A percentile compares a stretch with the other conserved stretches of the same genome.
phyloP scores from a whole-genome alignment of 1,284 basidiomycete species.

The Fistulina hepatica region DNA sequence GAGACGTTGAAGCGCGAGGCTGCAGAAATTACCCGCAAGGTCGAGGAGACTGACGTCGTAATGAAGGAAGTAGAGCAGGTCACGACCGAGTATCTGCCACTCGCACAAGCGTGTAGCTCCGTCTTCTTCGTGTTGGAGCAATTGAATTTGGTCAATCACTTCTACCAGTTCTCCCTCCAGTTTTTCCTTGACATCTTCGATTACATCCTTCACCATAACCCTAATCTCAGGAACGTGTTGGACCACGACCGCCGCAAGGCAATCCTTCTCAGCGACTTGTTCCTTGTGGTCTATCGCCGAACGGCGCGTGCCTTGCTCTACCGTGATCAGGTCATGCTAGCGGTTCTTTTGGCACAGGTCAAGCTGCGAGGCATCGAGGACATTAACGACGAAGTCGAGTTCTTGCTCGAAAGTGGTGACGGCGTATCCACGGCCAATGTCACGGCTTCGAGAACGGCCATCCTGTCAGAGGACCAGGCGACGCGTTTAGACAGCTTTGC shows the following conservation, averaged over 20 bases:
- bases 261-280: constrained; percentile 85
- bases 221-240: constrained; percentile 70
- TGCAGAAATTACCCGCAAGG: constrained; percentile 91
- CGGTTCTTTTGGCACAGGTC: constrained; percentile 83
- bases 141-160: constrained; percentile 89
- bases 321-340: constrained; percentile 86
- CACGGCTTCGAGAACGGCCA: constrained; percentile 27
- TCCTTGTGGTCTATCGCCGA: constrained; percentile 82
- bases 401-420: constrained; percentile 82
- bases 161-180: constrained; percentile 96
- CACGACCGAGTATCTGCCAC: constrained; percentile 86
- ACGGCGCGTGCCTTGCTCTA: constrained; percentile 89
- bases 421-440: constrained; percentile 36
- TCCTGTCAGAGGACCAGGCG: constrained; percentile 57
- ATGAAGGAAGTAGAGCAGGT: constrained; percentile 97
- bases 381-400: constrained; percentile 79
- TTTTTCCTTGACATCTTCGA: constrained; percentile 99
- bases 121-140: constrained; percentile 98
- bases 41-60: constrained; percentile 93
- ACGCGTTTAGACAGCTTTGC: constrained; percentile 58
- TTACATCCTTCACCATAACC: constrained; percentile 86
- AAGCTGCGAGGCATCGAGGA: constrained; percentile 75
- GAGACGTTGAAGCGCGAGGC: constrained; percentile 97
- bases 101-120: constrained; percentile 94
- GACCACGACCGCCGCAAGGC: constrained; percentile 70